These are phyloP conservation scores for Fusarium udum DNA, from an alignment of 2,329 filamentous ascomycete genomes.

Conservation along the genomic window DNA sequence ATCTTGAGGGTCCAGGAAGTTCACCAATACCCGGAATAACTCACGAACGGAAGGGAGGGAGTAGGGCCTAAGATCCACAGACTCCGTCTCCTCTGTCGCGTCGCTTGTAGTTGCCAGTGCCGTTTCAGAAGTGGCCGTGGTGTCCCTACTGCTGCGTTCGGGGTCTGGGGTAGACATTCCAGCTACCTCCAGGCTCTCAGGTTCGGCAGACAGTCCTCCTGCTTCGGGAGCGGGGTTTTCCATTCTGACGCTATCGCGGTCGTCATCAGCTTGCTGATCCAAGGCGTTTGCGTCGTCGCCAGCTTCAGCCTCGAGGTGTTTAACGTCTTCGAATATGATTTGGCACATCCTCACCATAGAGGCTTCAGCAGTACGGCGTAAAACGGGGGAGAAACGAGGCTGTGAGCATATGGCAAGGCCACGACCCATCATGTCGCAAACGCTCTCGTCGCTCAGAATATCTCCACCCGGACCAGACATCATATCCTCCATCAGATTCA, in stretches of 20 bases:
- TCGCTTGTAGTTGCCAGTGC: slow-evolving; percentile 39
- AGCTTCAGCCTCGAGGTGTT: slow-evolving; percentile 79
- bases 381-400: slow-evolving; percentile 85
- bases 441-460: slow-evolving; percentile 95
- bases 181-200: slow-evolving; percentile 28
- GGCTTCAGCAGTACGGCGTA: slow-evolving; percentile 91
- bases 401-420: slow-evolving; percentile 98
- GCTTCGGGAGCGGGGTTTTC: slow-evolving; percentile 53
- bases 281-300: slow-evolving; percentile 72
- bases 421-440: slow-evolving; percentile 99
- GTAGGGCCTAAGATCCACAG: slow-evolving; percentile 80
- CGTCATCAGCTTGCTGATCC: slow-evolving; percentile 72
- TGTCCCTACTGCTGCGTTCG: slow-evolving; percentile 57
- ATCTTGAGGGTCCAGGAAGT: slow-evolving; percentile 92
- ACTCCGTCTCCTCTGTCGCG: slow-evolving; percentile 55
- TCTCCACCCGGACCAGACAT: slow-evolving; percentile 92
- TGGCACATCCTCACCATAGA: slow-evolving; percentile 99
- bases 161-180: slow-evolving; percentile 30
- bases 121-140: slow-evolving; percentile 59
- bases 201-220: slow-evolving; percentile 32
- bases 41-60: slow-evolving; percentile 94
- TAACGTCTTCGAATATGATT: slow-evolving; percentile 94
- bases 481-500: slow-evolving; percentile 99
- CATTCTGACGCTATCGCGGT: slow-evolving; percentile 84
- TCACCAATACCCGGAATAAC: slow-evolving; percentile 91